Percentiles rank a stretch among this genome's conserved stretches.
Conservation (phyloP, 805 yeast genomes). For the Candida pseudofarinosa region DNA sequence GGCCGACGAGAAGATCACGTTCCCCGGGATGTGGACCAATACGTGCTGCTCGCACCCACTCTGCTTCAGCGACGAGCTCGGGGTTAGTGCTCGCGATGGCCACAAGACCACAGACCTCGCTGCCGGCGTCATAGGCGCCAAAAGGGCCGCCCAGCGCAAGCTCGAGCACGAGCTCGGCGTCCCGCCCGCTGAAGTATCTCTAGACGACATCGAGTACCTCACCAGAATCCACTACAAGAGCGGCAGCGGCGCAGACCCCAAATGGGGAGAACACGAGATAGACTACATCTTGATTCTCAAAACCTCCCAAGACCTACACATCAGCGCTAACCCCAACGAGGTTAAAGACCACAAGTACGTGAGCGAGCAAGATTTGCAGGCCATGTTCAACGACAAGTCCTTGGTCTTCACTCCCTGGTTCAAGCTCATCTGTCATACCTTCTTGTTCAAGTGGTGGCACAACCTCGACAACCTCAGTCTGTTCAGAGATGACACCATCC, state of each 20-base stretch:
- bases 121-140: slow-evolving; percentile 71
- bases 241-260: slow-evolving; percentile 60
- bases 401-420: slow-evolving; percentile 96
- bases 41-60: slow-evolving; percentile 98
- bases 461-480: slow-evolving; percentile 55
- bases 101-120: slow-evolving; percentile 35
- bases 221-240: slow-evolving; percentile 96
- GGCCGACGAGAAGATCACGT: slow-evolving; percentile 94
- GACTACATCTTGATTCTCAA: slow-evolving; percentile 86
- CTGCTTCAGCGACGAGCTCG: slow-evolving; percentile 78
- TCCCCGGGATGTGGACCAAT: slow-evolving; percentile 97
- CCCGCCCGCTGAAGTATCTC: slow-evolving; percentile 51
- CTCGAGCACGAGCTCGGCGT: slow-evolving; percentile 93
- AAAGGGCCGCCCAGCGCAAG: slow-evolving; percentile 87
- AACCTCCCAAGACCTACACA: slow-evolving; percentile 46
- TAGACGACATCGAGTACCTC: slow-evolving; percentile 70
- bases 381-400: slow-evolving; percentile 67
- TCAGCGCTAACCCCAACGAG: slow-evolving; percentile 68
- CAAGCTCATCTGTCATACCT: slow-evolving; percentile 87
- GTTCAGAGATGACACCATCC: slow-evolving; percentile 44
- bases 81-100: slow-evolving; percentile 27
- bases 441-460: slow-evolving; percentile 93
- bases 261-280: slow-evolving; percentile 98
- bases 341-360: slow-evolving; percentile 82
- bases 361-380: slow-evolving; percentile 56